Conservation (phyloP, 805 yeast genomes). For the Pichia thaimueangensis region DNA sequence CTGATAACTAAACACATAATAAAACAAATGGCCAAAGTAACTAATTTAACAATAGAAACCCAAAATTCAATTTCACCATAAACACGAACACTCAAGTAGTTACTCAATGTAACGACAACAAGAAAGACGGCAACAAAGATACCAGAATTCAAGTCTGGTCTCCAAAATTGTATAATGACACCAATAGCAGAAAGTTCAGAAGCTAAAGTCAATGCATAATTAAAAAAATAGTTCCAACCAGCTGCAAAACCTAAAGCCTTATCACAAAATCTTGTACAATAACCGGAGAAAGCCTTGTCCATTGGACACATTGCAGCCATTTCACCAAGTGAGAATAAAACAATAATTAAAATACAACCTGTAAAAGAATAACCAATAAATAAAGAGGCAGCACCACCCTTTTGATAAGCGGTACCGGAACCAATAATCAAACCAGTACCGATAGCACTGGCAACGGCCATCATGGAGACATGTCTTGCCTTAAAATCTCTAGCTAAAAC, state of each 20-base stretch:
- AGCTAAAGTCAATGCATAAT: constrained; percentile 40
- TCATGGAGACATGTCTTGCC: constrained; percentile 38
- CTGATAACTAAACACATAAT: constrained; percentile 30
- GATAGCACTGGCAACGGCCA: constrained; percentile 46
- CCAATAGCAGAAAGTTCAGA: constrained; percentile 44
- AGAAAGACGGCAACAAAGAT: constrained; percentile 39
- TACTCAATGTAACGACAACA: constrained; percentile 35
- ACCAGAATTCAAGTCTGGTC: constrained; percentile 39
- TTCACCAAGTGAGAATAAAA: constrained; percentile 40
- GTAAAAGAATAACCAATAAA: constrained; percentile 36
- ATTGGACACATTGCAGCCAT: constrained; percentile 43
- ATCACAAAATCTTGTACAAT: constrained; percentile 43
- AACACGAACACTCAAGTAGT: constrained; percentile 37
- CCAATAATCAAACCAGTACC: constrained; percentile 42
- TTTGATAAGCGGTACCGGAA: constrained; percentile 33
- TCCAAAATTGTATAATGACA: constrained; percentile 42
- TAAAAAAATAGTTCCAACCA: constrained; percentile 44
- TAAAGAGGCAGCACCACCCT: constrained; percentile 38
- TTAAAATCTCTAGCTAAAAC: constrained; percentile 11
- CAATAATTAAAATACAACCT: constrained; percentile 37
- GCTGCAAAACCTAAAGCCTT: constrained; percentile 40
- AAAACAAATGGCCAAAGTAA: constrained; percentile 35
- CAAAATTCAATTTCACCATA: constrained; percentile 48
- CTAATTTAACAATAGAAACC: constrained; percentile 36
- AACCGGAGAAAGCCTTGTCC: constrained; percentile 40